phyloP scores from a whole-genome alignment of 1,284 basidiomycete species.

The Uromyces viciae-fabae region DNA sequence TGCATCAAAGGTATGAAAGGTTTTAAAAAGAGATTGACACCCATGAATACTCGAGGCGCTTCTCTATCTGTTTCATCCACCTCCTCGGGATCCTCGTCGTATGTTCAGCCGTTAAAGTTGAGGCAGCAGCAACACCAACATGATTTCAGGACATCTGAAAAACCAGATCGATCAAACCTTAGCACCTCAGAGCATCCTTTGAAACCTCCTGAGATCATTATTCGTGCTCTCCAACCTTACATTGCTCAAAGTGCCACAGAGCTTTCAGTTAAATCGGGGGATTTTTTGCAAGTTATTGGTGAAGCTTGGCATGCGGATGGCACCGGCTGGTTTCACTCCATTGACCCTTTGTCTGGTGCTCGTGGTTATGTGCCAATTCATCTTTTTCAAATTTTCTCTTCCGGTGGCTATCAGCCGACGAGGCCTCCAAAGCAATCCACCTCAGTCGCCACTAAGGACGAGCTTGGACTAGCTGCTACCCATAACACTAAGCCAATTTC shows the following conservation, averaged over 20 bases:
- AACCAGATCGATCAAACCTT: conserved; percentile 49
- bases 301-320: conserved; percentile 62
- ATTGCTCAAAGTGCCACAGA: conserved; percentile 74
- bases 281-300: conserved; percentile 92
- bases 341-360: conserved; percentile 78
- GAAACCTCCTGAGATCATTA: conserved; percentile 88
- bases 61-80: conserved; percentile 13
- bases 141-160: conserved; percentile 47
- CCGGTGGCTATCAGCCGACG: conserved; percentile 23
- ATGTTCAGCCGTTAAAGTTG: background rate
- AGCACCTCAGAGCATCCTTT: conserved; percentile 47
- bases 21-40: conserved; percentile 10
- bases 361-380: conserved; percentile 75
- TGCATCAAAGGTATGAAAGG: background rate
- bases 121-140: background rate
- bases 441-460: background rate
- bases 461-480: too few species aligned
- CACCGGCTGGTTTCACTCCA: conserved; percentile 57
- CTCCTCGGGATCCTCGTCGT: conserved; percentile 9
- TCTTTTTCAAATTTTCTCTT: conserved; percentile 65
- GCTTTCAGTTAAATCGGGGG: conserved; percentile 85
- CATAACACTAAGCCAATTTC: too few species aligned
- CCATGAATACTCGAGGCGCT: conserved; percentile 7
- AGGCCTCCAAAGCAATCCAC: conserved; percentile 49
- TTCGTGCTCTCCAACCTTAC: conserved; percentile 74